Evolutionary conservation across 2,329 filamentous ascomycete genomes (phyloP), one percentile per base, ranked within the genome.

Genomic region (Colletotrichum sp.): DNA sequence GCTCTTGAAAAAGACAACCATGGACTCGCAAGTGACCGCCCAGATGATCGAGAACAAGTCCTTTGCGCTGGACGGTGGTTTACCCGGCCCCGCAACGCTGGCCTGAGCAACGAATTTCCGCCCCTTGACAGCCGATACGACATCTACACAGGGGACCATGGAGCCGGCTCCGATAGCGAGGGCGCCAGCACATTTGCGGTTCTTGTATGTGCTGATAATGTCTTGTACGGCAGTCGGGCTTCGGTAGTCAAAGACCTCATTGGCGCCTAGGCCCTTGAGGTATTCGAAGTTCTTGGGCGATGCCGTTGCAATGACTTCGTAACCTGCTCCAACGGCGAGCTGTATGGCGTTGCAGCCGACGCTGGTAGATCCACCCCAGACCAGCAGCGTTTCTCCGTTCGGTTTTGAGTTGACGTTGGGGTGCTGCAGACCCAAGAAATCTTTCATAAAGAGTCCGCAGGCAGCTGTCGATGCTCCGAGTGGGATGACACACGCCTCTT

Each of bases 331-430:
- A 8, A 80, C 78, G 2, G 84, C 83, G 1, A 89, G 80, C 73
- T 89, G 88, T 13, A 88, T 84, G 1, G 84, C 85, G 57, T 83
- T 84, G 54, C 83, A 83, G 2, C 88, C 87, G 1, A 87, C 86
- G 18, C 81, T 83, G 0, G 85, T 84, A 4, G 86, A 84, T 0
- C 88, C 89, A n/a, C 88, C 88, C 86, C 87, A 90, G 54, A 83
- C 76, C 27, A 81, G 31, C 11, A 81, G 54, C 0, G 76, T 74
- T 69, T 81, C 78, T 38, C 74, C 72, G 6, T 67, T 73, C 13
- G 76, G 59, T 13, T 57, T 65, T 1, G 73, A 65, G n/a, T 74
- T 16, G 13, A 79, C 66, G 13, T 61, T 67, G 6, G 80, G 80
- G 54, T 47, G 69, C 11, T 78, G 73, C 9, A 80, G 66, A 0